Evolutionary conservation across 192 early-diverging fungal genomes (phyloP).

Genomic region (Coemansia pectinata): DNA sequence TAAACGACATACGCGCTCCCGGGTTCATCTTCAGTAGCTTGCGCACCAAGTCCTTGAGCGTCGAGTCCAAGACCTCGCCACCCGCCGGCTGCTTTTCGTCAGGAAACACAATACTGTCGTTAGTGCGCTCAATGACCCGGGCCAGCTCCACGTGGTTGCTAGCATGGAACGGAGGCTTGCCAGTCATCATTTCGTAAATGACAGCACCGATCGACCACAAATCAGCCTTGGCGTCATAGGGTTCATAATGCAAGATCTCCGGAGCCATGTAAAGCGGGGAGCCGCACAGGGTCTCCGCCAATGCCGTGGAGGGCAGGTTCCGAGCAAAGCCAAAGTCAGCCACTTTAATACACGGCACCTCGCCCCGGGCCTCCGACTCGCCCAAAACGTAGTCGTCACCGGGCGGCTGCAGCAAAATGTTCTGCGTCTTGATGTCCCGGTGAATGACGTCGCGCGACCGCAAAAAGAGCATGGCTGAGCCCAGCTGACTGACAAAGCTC

Average conservation of each 20-base stretch:
- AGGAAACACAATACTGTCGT: constrained; percentile 87
- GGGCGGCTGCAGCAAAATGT: constrained; percentile 76
- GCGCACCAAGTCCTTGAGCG: constrained; percentile 65
- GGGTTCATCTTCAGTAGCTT: constrained; percentile 85
- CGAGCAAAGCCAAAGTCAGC: constrained; percentile 99
- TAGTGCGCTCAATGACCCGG: constrained; percentile 82
- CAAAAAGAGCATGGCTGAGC: constrained; percentile 84
- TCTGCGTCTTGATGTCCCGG: constrained; percentile 97
- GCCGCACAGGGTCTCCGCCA: constrained; percentile 95
- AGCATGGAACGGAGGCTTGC: constrained; percentile 89
- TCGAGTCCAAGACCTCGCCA: constrained; percentile 18
- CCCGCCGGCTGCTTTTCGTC: constrained; percentile 52
- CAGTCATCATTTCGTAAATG: constrained; percentile 90
- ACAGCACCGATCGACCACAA: constrained; percentile 97
- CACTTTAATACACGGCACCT: constrained; percentile 77
- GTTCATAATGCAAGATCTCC: constrained; percentile 85
- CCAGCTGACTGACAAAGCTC: constrained; percentile 79
- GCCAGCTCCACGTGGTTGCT: constrained; percentile 92
- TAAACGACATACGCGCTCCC: constrained; percentile 86
- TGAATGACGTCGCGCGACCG: constrained; percentile 87
- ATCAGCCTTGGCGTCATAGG: constrained; percentile 94
- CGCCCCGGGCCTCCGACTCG: constrained; percentile 41
- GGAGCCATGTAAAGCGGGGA: constrained; percentile 96
- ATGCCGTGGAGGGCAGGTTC: constrained; percentile 73
- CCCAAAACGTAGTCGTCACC: constrained; percentile 42